These are phyloP conservation scores for Eremochloa ophiuroides DNA, from an alignment of 176 grass and related monocot species.

Conservation along the genomic window DNA sequence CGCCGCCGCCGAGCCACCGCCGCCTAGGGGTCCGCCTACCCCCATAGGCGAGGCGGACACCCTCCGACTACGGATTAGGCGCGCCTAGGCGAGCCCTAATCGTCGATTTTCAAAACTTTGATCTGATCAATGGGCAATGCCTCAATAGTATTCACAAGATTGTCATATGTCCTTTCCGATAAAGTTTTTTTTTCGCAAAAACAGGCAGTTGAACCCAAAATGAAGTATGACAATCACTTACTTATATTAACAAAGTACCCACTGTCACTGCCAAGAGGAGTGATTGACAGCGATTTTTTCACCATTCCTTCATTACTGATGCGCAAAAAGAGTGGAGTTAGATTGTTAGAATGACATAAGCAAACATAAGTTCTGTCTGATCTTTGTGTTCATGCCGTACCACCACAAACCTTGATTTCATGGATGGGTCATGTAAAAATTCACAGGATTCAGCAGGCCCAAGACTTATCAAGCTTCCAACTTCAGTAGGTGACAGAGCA, in stretches of 20 bases:
- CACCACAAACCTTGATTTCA: slow-evolving; percentile 88
- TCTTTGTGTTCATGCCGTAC: not conserved
- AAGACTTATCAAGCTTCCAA: slow-evolving; percentile 80
- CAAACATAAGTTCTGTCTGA: not conserved
- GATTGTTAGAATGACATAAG: not conserved
- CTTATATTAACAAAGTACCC: slow-evolving; percentile 82
- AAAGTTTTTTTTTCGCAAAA: slow-evolving; percentile 9
- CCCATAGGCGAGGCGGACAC: no score
- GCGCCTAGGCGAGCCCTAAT: no score
- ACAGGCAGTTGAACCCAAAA: not conserved
- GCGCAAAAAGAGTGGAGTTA: not conserved
- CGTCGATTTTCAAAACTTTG: no score
- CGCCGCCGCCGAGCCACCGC: no score
- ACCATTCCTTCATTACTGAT: slow-evolving; percentile 72
- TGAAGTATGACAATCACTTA: slow-evolving; percentile 37
- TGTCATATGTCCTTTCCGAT: not conserved
- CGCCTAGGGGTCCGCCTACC: no score
- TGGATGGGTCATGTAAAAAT: slow-evolving; percentile 95
- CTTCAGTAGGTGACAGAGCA: slow-evolving; percentile 92
- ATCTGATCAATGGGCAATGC: not conserved
- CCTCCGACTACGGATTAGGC: no score
- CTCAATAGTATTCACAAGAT: not conserved
- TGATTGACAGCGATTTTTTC: slow-evolving; percentile 64
- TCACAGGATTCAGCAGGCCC: slow-evolving; percentile 92
- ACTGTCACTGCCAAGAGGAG: slow-evolving; percentile 51